Evolutionary conservation across 306 rosid species (phyloP), one percentile per base, ranked within the genome.

Genomic region (Argentina anserina): DNA sequence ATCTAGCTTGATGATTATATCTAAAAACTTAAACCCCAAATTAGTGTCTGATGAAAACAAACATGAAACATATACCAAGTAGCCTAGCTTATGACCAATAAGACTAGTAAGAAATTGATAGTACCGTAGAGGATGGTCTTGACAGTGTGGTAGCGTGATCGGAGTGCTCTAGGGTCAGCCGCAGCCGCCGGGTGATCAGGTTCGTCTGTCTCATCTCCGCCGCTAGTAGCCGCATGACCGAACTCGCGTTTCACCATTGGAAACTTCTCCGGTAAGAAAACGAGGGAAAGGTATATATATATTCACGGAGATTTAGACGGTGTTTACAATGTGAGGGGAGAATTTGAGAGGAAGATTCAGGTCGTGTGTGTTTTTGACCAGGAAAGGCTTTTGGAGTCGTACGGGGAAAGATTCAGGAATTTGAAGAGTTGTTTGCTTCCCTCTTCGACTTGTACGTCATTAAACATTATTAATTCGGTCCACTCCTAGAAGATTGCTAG

Each of bases 101-200:
- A 33, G 36, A 33, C 15, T n/a, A n/a, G n/a, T n/a, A 14, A 17
- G 14, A 53, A 6, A 56, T 4, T 13, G 15, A 36, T 7, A 6
- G 50, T 73, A 81, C 85, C 73, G 43, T 71, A 61, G 13, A 81
- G 78, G 60, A 61, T 25, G 69, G 68, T 42, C 75, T 76, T 81
- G 34, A 81, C 64, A n/a, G 73, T 77, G 43, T 41, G 75, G 67
- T 81, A 81, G 9, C 75, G 85, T 25, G 81, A 77, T 13, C 85
- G 85, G 42, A 81, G 76, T 31, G 63, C 52, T 68, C 85, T 64
- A 7, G 72, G 81, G 66, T 72, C 78, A 31, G 58, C 41, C 39
- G 13, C 34, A 42, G 28, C 37, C 78, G 20, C 18, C 7, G 37
- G 8, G n/a, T 10, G 31, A 56, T 76, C 52, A 43, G 60, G 37